A percentile compares a stretch with the other conserved stretches of the same genome.
phyloP scores from a whole-genome alignment of 257 asterid genomes.

The Solanum habrochaites region DNA sequence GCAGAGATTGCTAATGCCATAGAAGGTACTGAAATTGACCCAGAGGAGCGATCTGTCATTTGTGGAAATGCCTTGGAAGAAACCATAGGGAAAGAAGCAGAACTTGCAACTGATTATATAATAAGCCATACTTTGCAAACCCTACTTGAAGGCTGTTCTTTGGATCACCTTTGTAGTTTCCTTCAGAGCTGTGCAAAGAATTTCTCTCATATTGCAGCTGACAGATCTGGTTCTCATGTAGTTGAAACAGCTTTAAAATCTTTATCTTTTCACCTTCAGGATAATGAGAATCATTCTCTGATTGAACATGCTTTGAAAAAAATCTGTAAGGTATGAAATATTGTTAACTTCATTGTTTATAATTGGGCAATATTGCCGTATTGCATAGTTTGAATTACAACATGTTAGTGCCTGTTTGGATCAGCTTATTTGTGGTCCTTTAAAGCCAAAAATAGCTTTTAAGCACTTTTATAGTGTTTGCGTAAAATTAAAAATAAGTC shows the following conservation, averaged over 20 bases:
- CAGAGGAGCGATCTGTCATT: constrained; percentile 60
- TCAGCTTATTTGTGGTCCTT: background rate
- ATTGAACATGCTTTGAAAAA: constrained; percentile 46
- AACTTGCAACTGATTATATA: constrained; percentile 86
- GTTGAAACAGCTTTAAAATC: constrained; percentile 89
- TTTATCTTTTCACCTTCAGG: constrained; percentile 63
- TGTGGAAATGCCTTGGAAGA: constrained; percentile 91
- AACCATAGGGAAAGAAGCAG: constrained; percentile 84
- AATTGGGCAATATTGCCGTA: background rate
- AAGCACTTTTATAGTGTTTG: background rate
- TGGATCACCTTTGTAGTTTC: constrained; percentile 68
- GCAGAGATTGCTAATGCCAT: constrained; percentile 70
- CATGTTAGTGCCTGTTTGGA: background rate
- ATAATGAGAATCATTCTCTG: constrained; percentile 39
- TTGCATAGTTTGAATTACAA: background rate
- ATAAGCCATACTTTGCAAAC: constrained; percentile 86
- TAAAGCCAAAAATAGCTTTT: background rate
- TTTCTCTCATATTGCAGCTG: constrained; percentile 59
- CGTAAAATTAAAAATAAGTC: background rate
- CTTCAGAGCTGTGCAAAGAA: constrained; percentile 39
- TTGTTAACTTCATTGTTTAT: background rate
- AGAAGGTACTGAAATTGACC: constrained; percentile 64
- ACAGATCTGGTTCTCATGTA: constrained; percentile 95
- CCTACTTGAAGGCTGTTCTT: constrained; percentile 73
- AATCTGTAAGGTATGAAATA: constrained; percentile 50